A percentile compares a stretch with the other conserved stretches of the same genome.
These are phyloP conservation scores for Hygrophoropsis aurantiaca DNA, from an alignment of 768 basidiomycete species.

Conservation along the genomic window DNA sequence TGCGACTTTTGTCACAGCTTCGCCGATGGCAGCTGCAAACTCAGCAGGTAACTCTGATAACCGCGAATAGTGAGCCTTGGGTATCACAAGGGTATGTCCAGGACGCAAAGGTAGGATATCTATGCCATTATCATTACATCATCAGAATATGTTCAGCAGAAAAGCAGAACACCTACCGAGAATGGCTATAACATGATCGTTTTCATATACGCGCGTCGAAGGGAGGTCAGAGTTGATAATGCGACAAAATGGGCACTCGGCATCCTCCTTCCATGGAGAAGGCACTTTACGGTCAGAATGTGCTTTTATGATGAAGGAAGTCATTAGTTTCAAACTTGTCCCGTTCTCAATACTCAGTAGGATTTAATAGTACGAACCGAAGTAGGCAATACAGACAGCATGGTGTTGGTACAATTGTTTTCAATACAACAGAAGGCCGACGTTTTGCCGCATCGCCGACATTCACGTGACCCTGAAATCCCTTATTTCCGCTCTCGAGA, in stretches of 20 bases:
- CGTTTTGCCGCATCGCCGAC: no score
- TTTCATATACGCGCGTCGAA: constrained; percentile 56
- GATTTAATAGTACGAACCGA: no score
- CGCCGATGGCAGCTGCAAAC: constrained; percentile 57
- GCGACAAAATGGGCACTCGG: constrained; percentile 62
- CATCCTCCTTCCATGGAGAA: constrained; percentile 48
- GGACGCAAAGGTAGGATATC: constrained; percentile 68
- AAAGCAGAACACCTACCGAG: constrained; percentile 43
- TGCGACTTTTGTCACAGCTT: constrained; percentile 60
- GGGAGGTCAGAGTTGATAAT: constrained; percentile 53
- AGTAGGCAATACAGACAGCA: no score
- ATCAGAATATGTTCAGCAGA: neutral
- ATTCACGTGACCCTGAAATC: no score
- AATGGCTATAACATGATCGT: constrained; percentile 62
- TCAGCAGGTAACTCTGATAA: constrained; percentile 66
- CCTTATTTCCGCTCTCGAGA: no score
- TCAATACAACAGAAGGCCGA: no score
- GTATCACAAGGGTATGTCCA: constrained; percentile 72
- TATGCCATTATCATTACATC: constrained; percentile 17
- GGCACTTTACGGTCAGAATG: constrained; percentile 49
- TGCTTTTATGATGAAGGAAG: constrained; percentile 70
- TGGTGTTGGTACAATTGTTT: no score
- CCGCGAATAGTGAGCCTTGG: constrained; percentile 59
- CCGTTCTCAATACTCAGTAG: no score
- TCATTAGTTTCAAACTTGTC: constrained; percentile 42